phyloP scores from a whole-genome alignment of 2,329 filamentous ascomycete genomes.

The Sclerotinia borealis region DNA sequence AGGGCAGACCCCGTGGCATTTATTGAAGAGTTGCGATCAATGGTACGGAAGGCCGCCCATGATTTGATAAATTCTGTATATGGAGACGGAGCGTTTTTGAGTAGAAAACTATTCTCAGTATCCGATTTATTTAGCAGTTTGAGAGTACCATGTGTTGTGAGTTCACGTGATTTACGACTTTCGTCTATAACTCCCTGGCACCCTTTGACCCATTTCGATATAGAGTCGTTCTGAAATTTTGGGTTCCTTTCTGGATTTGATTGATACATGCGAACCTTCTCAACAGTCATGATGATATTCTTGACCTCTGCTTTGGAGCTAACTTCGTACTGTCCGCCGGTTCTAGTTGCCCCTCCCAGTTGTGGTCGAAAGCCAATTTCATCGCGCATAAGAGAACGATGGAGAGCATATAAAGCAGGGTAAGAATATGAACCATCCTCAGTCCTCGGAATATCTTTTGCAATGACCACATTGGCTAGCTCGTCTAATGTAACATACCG shows the following conservation, averaged over 20 bases:
- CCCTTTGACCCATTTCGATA: conserved; percentile 41
- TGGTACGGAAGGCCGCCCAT: conserved; percentile 55
- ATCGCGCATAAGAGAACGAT: conserved; percentile 54
- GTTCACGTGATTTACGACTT: conserved; percentile 44
- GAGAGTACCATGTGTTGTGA: conserved; percentile 46
- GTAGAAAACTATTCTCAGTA: background rate
- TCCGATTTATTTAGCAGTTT: conserved; percentile 31
- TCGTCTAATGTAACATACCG: conserved; percentile 39
- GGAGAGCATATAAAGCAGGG: conserved; percentile 60
- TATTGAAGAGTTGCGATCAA: conserved; percentile 46
- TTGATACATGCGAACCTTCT: conserved; percentile 37
- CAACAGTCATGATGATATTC: conserved; percentile 43
- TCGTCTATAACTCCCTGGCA: conserved; percentile 46
- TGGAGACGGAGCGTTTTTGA: background rate
- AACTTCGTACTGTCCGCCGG: conserved; percentile 57
- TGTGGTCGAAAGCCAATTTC: conserved; percentile 57
- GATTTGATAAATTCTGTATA: conserved; percentile 54
- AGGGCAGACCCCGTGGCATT: conserved; percentile 59
- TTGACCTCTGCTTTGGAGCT: conserved; percentile 48
- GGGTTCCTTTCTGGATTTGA: background rate
- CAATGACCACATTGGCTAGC: conserved; percentile 39
- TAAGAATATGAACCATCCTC: conserved; percentile 37
- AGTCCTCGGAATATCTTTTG: conserved; percentile 18
- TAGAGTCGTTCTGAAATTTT: background rate
- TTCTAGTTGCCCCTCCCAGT: conserved; percentile 39